Evolutionary conservation across 257 asterid genomes (phyloP).

Genomic region (Lycium ferocissimum): DNA sequence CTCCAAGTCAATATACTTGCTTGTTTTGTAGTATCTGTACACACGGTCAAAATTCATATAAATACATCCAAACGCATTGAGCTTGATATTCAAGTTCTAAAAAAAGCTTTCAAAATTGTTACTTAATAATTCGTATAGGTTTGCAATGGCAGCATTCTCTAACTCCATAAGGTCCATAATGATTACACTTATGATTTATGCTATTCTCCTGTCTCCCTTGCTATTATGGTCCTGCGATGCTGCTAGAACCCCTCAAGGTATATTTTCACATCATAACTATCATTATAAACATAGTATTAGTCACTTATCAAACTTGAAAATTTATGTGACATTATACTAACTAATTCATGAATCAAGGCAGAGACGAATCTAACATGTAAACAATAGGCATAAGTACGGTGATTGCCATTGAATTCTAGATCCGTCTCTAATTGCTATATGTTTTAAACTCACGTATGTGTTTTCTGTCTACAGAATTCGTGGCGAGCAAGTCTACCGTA

Average conservation of each 20-base stretch:
- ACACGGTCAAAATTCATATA: slow-evolving; percentile 9
- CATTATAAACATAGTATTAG: no score
- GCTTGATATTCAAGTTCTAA: background rate
- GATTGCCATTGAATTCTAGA: background rate
- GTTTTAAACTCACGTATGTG: background rate
- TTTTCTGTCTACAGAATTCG: background rate
- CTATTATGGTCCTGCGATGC: slow-evolving; percentile 17
- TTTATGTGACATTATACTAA: background rate
- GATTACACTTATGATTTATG: slow-evolving; percentile 22
- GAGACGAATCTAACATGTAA: background rate
- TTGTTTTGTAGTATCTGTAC: background rate
- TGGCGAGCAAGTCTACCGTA: background rate
- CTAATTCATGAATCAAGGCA: background rate
- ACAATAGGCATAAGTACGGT: background rate
- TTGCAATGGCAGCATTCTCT: slow-evolving; percentile 1
- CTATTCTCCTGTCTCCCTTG: slow-evolving; percentile 13
- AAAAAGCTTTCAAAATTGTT: background rate
- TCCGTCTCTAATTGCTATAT: background rate
- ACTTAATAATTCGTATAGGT: background rate
- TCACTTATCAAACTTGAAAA: background rate
- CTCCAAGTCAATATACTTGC: background rate
- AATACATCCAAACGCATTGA: background rate
- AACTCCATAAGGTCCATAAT: background rate
- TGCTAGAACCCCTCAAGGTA: slow-evolving; percentile 2
- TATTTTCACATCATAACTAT: no score